Evolutionary conservation across 805 yeast genomes (phyloP).

Genomic region (Lachancea sp.): DNA sequence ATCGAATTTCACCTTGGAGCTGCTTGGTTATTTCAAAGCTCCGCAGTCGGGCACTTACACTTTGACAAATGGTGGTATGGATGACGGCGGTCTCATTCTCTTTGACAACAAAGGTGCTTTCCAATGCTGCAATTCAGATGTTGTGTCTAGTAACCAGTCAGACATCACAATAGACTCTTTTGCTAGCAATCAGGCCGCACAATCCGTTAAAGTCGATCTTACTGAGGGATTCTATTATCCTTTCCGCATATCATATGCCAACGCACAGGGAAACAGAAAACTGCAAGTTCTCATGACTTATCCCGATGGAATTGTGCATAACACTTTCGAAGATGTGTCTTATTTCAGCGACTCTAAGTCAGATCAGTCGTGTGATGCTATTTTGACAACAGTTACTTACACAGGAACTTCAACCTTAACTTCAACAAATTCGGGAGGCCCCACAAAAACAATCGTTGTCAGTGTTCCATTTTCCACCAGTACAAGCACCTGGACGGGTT

Average conservation of each 20-base stretch:
- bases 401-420: background rate
- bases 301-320: background rate
- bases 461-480: background rate
- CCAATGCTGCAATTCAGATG: background rate
- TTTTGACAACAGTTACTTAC: background rate
- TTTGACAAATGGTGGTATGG: constrained; percentile 7
- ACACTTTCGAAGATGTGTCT: background rate
- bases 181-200: background rate
- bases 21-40: constrained; percentile 26
- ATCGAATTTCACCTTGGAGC: constrained; percentile 20
- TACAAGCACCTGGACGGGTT: background rate
- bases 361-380: too few relatives aligned
- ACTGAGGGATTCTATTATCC: background rate
- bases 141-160: background rate
- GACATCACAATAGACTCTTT: background rate
- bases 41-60: constrained; percentile 27
- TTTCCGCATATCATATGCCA: background rate
- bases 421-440: background rate
- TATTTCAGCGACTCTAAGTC: background rate
- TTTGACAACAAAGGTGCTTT: background rate
- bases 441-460: background rate
- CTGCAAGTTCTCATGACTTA: background rate
- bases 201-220: background rate
- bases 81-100: background rate
- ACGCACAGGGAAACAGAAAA: background rate